These are phyloP conservation scores for Saccharomycopsis synnaedendra DNA, from an alignment of 805 yeast species.

Conservation along the genomic window DNA sequence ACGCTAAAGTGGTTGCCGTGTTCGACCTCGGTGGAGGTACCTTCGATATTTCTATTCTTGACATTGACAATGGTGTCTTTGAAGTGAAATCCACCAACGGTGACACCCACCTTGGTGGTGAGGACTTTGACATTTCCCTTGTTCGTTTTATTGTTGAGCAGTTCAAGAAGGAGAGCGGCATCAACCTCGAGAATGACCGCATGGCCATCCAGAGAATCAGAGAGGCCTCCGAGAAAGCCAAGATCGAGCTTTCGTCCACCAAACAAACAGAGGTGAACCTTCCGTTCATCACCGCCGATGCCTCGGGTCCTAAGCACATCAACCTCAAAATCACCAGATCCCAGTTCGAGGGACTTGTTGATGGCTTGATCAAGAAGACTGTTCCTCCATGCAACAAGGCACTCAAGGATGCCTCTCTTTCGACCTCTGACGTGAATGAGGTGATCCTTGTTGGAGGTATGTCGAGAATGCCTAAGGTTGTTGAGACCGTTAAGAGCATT, in stretches of 20 bases:
- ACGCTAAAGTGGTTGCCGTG: slow-evolving; percentile 80
- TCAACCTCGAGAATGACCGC: slow-evolving; percentile 53
- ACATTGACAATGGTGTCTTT: slow-evolving; percentile 94
- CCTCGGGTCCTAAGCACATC: slow-evolving; percentile 70
- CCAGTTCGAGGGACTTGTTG: slow-evolving; percentile 57
- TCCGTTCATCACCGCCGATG: slow-evolving; percentile 83
- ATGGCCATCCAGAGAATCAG: slow-evolving; percentile 79
- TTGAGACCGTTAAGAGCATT: slow-evolving; percentile 61
- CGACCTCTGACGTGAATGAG: slow-evolving; percentile 59
- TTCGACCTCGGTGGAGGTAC: slow-evolving; percentile 99
- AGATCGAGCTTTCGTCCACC: slow-evolving; percentile 73
- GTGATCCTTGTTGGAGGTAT: slow-evolving; percentile 84
- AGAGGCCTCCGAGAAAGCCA: slow-evolving; percentile 85
- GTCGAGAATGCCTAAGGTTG: slow-evolving; percentile 87
- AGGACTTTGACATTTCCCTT: slow-evolving; percentile 78
- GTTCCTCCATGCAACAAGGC: slow-evolving; percentile 74
- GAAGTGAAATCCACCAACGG: slow-evolving; percentile 97
- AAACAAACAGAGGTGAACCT: slow-evolving; percentile 64
- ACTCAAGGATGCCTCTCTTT: slow-evolving; percentile 65
- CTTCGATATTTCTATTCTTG: slow-evolving; percentile 91
- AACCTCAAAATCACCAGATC: slow-evolving; percentile 58
- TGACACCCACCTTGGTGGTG: slow-evolving; percentile 91
- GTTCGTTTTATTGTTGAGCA: slow-evolving; percentile 74
- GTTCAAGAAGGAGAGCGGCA: slow-evolving; percentile 66
- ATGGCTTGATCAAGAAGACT: slow-evolving; percentile 60